Conservation (phyloP, 495 filamentous ascomycete species). For the Penicillium coffeae region DNA sequence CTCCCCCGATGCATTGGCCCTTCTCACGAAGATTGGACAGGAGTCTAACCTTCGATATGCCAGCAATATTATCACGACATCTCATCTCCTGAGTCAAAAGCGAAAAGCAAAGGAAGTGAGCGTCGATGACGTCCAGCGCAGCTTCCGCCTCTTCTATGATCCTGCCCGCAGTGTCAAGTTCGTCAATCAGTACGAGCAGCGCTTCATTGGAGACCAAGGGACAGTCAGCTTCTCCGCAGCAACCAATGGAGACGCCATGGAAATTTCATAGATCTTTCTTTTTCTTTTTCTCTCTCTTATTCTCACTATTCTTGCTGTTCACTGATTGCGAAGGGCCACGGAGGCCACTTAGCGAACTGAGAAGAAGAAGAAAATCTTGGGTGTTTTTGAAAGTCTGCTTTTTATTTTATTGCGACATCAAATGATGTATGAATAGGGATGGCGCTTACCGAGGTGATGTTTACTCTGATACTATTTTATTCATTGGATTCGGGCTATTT, state of each 20-base stretch:
- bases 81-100: conserved; percentile 76
- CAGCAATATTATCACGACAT: conserved; percentile 93
- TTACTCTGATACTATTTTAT: conserved; percentile 6
- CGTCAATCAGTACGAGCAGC: conserved; percentile 82
- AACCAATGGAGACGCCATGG: conserved; percentile 80
- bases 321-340: conserved; percentile 16
- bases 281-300: conserved; percentile 1
- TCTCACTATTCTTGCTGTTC: conserved; percentile 24
- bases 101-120: conserved; percentile 74
- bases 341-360: conserved; percentile 16
- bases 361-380: conserved; percentile 15
- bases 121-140: conserved; percentile 85
- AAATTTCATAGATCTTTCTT: conserved; percentile 65
- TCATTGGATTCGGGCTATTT: conserved; percentile 14
- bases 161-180: conserved; percentile 83
- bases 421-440: conserved; percentile 45
- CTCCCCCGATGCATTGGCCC: conserved; percentile 78
- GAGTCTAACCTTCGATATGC: conserved; percentile 91
- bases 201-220: conserved; percentile 85
- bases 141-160: conserved; percentile 92
- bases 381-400: conserved; percentile 14
- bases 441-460: conserved; percentile 35
- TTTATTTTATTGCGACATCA: conserved; percentile 32
- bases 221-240: conserved; percentile 64
- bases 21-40: conserved; percentile 91